Evolutionary conservation across 345 rosid species (phyloP).

Genomic region (Syzygium aqueum): DNA sequence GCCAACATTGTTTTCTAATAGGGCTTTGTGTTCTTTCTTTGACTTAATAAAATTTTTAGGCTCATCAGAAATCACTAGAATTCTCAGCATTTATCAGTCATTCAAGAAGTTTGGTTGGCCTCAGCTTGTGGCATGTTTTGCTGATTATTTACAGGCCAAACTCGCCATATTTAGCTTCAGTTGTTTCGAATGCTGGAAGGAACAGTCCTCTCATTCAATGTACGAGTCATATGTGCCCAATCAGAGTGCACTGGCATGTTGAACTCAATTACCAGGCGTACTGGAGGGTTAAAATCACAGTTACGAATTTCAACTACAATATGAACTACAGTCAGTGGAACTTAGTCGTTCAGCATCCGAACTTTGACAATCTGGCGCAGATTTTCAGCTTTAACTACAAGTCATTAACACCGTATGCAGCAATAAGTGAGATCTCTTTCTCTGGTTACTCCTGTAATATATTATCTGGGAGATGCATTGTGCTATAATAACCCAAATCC

Average conservation of each 20-base stretch:
- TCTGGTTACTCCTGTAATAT: not conserved
- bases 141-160: conserved; percentile 32
- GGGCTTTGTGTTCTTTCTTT: not conserved
- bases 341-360: conserved; percentile 76
- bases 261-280: conserved; percentile 72
- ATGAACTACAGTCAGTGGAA: conserved; percentile 83
- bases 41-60: not conserved
- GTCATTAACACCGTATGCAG: conserved; percentile 46
- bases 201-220: conserved; percentile 61
- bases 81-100: not conserved
- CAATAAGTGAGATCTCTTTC: conserved; percentile 49
- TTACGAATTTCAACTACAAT: conserved; percentile 76
- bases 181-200: conserved; percentile 31
- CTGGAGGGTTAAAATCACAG: conserved; percentile 74
- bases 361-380: conserved; percentile 63
- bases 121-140: not conserved
- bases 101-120: not conserved
- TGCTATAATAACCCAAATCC: not conserved
- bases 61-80: not conserved
- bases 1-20: not conserved
- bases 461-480: not conserved
- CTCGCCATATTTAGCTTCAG: conserved; percentile 51
- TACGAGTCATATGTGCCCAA: conserved; percentile 89
- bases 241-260: conserved; percentile 88
- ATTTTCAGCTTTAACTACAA: conserved; percentile 66